phyloP scores from a whole-genome alignment of 768 basidiomycete species.

The Lactarius quietus region DNA sequence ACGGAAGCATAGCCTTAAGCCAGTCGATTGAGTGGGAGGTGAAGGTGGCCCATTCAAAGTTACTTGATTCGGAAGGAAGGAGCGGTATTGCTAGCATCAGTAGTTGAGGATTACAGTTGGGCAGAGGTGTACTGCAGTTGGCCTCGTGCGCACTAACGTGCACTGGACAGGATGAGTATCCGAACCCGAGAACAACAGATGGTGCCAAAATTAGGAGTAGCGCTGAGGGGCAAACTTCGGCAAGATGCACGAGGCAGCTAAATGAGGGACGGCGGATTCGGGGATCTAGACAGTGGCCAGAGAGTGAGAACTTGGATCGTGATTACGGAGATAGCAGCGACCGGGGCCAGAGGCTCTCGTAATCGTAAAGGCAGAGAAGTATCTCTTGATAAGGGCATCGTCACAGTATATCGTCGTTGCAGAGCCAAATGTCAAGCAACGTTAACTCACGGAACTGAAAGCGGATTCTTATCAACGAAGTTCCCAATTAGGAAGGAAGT shows the following conservation, averaged over 20 bases:
- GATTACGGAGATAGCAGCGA: conserved; percentile 3
- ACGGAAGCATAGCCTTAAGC: conserved; percentile 18
- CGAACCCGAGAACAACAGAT: neutral
- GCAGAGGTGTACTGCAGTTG: neutral
- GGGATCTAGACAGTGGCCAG: neutral
- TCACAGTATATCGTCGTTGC: neutral
- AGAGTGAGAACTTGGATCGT: neutral
- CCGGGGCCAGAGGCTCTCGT: conserved; percentile 10
- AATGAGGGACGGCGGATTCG: neutral
- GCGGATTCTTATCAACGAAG: neutral
- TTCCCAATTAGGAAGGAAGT: neutral
- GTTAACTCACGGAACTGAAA: neutral
- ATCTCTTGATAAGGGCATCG: neutral
- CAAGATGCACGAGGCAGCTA: neutral
- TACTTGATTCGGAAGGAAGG: neutral
- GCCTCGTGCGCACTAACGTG: neutral
- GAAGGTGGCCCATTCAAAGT: neutral
- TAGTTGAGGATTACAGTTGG: neutral
- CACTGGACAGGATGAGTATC: neutral
- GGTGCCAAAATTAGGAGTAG: neutral
- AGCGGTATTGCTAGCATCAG: neutral
- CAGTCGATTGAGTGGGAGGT: neutral
- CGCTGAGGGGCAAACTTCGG: neutral
- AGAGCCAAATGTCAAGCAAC: neutral
- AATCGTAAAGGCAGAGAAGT: neutral